Evolutionary conservation across 1,139 yeast species (phyloP), one percentile per base, ranked within the genome.

Genomic region (Waltiozyma sp.): DNA sequence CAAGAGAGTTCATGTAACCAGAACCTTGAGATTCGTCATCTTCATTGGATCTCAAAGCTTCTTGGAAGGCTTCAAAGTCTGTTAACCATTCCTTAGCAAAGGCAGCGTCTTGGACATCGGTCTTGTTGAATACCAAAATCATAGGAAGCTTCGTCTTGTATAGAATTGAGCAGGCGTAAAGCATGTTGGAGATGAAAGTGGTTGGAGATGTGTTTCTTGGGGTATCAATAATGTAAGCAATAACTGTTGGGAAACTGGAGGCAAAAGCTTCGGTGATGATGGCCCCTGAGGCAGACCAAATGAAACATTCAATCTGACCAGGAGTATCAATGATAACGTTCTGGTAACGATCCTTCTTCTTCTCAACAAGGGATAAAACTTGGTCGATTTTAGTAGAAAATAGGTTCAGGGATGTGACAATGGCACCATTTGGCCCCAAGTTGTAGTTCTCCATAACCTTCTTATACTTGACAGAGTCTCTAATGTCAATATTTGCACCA

Each of bases 11-110:
- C 98, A 93, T 91, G 63, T 91, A 93, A 3, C 96, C 96, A 2
- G 91, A 79, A 2, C 89, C 84, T 53, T 77, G 70, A 42, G 75
- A 79, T 44, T 80, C 83, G 35, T 79, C 84, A 39, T 83, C 74
- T 46, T 69, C 73, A 56, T 81, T 83, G 36, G 70, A 69, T 52
- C 73, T 70, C 47, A 89, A 67, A 1, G 95, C 95, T 35, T 65
- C 67, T 62, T 91, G 98, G 68, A 93, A 93, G 18, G 77, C 71
- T 62, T 91, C 97, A 62, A 93, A 93, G 63, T 93, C 98, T 4
- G 81, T 75, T 97, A 93, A 88, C 99, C 99, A 93, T 51, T 87
- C 95, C 59, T 79, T 81, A 26, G 96, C 96, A 64, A 88, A 88
- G 43, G 75, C 80, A 1, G 94, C 87, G 47, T 80, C 80, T 54